These are phyloP conservation scores for Gamarada debralockiae DNA, from an alignment of 495 filamentous ascomycete genomes.

Conservation along the genomic window DNA sequence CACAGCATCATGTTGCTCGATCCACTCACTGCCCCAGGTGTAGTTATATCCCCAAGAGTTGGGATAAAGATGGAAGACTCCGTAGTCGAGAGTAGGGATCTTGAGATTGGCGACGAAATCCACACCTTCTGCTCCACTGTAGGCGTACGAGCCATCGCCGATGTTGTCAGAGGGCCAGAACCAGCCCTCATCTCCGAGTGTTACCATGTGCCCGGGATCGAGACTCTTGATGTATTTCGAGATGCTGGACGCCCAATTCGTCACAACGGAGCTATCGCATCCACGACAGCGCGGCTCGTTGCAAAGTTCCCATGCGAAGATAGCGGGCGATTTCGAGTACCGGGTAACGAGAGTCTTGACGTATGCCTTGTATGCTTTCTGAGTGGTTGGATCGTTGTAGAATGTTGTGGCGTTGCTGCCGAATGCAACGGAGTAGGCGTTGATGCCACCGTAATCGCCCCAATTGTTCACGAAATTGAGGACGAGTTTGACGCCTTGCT, in stretches of 20 bases:
- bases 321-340: slow-evolving; percentile 45
- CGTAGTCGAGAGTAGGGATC: slow-evolving; percentile 47
- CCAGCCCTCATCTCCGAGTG: slow-evolving; percentile 45
- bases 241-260: slow-evolving; percentile 48
- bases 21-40: slow-evolving; percentile 23
- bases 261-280: slow-evolving; percentile 47
- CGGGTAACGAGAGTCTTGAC: slow-evolving; percentile 51
- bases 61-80: slow-evolving; percentile 50
- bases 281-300: slow-evolving; percentile 59
- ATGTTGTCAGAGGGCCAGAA: slow-evolving; percentile 26
- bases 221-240: slow-evolving; percentile 54
- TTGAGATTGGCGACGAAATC: slow-evolving; percentile 46
- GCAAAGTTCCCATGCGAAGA: slow-evolving; percentile 59
- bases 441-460: slow-evolving; percentile 7
- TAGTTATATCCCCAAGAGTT: slow-evolving; percentile 22
- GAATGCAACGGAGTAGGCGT: not conserved
- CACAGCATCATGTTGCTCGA: slow-evolving; percentile 18
- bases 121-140: slow-evolving; percentile 42
- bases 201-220: slow-evolving; percentile 54
- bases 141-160: slow-evolving; percentile 43
- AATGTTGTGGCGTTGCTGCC: slow-evolving; percentile 7
- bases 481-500: slow-evolving; percentile 46
- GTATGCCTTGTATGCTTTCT: slow-evolving; percentile 51
- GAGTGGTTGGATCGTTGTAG: slow-evolving; percentile 34
- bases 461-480: slow-evolving; percentile 53